Conservation (phyloP, 306 rosid genomes). For the Cajanus cajan region DNA sequence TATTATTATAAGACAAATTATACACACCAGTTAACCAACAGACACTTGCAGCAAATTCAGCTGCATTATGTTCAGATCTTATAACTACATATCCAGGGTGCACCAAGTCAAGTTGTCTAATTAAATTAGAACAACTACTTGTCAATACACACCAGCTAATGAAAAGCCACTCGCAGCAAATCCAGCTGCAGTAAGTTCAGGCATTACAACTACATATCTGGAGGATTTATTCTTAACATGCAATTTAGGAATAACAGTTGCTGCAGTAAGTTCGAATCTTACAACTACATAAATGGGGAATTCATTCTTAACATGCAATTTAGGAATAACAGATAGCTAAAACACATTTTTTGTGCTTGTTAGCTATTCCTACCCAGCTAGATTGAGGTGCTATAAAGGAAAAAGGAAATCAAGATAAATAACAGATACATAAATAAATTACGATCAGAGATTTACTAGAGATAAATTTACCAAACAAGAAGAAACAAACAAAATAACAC, state of each 20-base stretch:
- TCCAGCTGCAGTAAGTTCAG: slow-evolving; percentile 59
- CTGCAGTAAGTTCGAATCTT: no score
- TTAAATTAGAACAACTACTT: no score
- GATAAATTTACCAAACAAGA: background rate
- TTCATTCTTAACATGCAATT: slow-evolving; percentile 31
- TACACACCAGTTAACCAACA: no score
- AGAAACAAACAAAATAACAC: background rate
- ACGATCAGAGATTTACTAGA: background rate
- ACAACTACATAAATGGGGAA: slow-evolving; percentile 43
- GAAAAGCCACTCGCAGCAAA: slow-evolving; percentile 44
- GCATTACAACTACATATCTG: slow-evolving; percentile 50
- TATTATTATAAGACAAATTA: no score
- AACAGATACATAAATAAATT: background rate
- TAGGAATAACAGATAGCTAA: background rate
- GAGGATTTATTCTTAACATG: slow-evolving; percentile 26
- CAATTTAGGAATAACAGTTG: slow-evolving; percentile 26
- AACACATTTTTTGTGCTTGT: slow-evolving; percentile 26
- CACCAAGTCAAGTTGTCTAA: no score
- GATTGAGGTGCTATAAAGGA: slow-evolving; percentile 45
- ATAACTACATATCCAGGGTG: no score
- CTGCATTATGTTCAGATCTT: no score
- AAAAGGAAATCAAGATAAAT: background rate
- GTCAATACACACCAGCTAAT: slow-evolving; percentile 59
- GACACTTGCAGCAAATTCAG: no score
- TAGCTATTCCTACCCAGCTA: slow-evolving; percentile 35